These are phyloP conservation scores for Fusarium compactum DNA, from an alignment of 2,329 filamentous ascomycete genomes.

Conservation along the genomic window DNA sequence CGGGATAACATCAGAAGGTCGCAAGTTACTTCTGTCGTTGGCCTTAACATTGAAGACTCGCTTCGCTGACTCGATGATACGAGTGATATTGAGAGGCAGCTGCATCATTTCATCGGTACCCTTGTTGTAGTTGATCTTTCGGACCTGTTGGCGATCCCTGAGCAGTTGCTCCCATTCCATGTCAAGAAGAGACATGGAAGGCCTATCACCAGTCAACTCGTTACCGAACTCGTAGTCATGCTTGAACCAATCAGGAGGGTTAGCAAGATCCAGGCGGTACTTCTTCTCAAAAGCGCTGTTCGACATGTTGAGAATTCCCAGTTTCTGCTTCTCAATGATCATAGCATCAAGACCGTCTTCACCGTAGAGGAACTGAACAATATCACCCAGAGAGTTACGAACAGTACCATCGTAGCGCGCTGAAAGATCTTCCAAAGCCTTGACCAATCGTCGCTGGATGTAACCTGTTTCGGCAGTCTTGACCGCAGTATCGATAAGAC, in stretches of 20 bases:
- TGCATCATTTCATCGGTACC: conserved; percentile 89
- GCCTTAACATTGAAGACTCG: conserved; percentile 92
- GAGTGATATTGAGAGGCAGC: conserved; percentile 88
- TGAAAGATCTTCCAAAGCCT: conserved; percentile 97
- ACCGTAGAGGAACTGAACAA: conserved; percentile 97
- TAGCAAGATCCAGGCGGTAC: conserved; percentile 82
- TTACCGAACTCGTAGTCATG: conserved; percentile 78
- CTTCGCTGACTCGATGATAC: conserved; percentile 91
- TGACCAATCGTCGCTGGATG: conserved; percentile 97
- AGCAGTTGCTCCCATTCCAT: conserved; percentile 85
- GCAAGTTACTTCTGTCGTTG: conserved; percentile 86
- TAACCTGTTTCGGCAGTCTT: conserved; percentile 99
- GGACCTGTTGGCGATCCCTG: conserved; percentile 80
- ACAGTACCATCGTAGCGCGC: conserved; percentile 98
- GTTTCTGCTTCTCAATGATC: conserved; percentile 90
- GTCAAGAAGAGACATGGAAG: conserved; percentile 87
- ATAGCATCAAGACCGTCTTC: conserved; percentile 96
- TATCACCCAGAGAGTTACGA: conserved; percentile 94
- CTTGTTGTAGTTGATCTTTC: conserved; percentile 73
- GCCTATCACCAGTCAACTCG: conserved; percentile 88
- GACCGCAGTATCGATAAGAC: conserved; percentile 99
- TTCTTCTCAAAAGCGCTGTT: conserved; percentile 81
- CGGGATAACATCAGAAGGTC: conserved; percentile 87
- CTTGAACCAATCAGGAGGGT: conserved; percentile 70
- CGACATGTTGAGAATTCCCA: conserved; percentile 87